Evolutionary conservation across 202 grass and related monocot genomes (phyloP).

Genomic region (Eragrostis tef): DNA sequence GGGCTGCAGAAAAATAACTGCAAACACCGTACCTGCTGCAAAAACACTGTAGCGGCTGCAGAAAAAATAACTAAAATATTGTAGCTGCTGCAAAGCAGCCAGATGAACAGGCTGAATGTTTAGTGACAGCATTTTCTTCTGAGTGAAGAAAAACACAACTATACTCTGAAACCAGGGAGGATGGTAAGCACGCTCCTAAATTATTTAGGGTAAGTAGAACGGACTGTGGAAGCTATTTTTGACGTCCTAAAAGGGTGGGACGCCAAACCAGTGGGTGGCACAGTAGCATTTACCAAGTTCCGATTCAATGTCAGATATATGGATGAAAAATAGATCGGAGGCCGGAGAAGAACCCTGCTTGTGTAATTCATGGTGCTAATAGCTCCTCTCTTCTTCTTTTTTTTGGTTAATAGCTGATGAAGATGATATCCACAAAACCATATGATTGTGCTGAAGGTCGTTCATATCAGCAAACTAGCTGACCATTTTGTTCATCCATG

Average conservation of each 20-base stretch:
- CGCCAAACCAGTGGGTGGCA: neutral
- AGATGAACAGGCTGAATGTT: no score
- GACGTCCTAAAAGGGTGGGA: neutral
- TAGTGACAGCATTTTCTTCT: neutral
- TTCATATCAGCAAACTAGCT: neutral
- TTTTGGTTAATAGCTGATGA: constrained; percentile 5
- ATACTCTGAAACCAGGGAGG: neutral
- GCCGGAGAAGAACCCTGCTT: no score
- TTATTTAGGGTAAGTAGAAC: no score
- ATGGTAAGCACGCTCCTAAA: no score
- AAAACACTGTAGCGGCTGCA: no score
- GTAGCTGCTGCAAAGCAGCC: no score
- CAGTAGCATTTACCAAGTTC: neutral
- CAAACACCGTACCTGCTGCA: no score
- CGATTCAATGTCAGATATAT: neutral
- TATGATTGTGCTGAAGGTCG: neutral
- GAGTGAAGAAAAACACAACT: neutral
- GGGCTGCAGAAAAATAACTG: no score
- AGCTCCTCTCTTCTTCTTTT: no score
- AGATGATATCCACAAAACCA: neutral
- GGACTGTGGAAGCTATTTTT: neutral
- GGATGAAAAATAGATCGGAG: no score
- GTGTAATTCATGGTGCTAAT: neutral
- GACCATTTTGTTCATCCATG: neutral
- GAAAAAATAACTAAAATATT: no score